Percentiles rank a stretch among this genome's conserved stretches.
Evolutionary conservation across 73 alveolate species (phyloP).

Genomic region (Tetrahymena borealis): DNA sequence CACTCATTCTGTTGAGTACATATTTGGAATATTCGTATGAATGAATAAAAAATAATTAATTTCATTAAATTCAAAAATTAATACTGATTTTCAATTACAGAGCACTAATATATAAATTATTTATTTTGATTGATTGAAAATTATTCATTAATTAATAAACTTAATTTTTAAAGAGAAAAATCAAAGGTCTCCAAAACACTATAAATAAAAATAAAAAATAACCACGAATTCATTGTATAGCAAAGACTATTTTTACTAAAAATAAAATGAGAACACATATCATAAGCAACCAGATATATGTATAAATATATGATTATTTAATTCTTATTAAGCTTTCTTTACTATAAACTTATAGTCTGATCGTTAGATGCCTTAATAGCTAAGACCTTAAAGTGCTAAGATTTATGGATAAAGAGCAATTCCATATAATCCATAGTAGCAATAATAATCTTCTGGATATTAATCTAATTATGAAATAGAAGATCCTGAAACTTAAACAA

Average conservation of each 20-base stretch:
- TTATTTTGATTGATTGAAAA: not conserved
- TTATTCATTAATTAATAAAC: not conserved
- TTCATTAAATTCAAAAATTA: too few species aligned
- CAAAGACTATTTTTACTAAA: not conserved
- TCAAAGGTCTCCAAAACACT: not conserved
- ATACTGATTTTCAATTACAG: too few species aligned
- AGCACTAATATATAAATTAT: not conserved
- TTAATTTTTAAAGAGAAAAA: not conserved
- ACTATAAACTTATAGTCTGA: not conserved
- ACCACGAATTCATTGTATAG: not conserved
- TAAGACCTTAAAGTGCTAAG: not conserved
- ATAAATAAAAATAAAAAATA: not conserved
- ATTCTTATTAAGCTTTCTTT: not conserved
- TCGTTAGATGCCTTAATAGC: not conserved
- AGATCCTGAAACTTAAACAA: not conserved
- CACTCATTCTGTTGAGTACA: too few species aligned
- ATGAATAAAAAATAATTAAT: too few species aligned
- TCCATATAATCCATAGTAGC: not conserved
- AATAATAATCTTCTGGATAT: not conserved
- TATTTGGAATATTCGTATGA: too few species aligned
- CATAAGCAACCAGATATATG: not conserved
- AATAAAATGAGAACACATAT: not conserved
- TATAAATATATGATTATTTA: not conserved
- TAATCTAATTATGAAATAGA: not conserved
- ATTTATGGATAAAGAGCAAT: not conserved